phyloP scores from a whole-genome alignment of 1,139 yeast species.

The Protomyces lactucae-debilis region DNA sequence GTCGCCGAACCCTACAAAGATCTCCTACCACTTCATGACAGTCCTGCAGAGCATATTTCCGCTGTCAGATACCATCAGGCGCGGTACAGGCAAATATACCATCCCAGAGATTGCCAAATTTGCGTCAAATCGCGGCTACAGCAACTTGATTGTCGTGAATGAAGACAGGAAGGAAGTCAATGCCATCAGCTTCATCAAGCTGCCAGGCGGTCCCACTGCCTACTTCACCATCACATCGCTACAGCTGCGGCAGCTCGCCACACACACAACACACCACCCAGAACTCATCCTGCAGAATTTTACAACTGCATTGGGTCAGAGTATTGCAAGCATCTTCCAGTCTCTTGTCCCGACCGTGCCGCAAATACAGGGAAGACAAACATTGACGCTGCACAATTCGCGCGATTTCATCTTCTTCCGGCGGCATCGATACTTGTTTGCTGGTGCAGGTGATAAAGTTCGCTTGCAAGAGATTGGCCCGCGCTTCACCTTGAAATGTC shows the following conservation, averaged over 20 bases:
- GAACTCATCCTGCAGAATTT: constrained; percentile 88
- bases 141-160: constrained; percentile 80
- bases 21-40: constrained; percentile 88
- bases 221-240: constrained; percentile 82
- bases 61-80: constrained; percentile 74
- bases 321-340: constrained; percentile 87
- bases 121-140: constrained; percentile 75
- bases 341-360: constrained; percentile 88
- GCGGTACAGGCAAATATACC: constrained; percentile 67
- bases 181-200: constrained; percentile 85
- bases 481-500: constrained; percentile 80
- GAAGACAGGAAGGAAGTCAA: constrained; percentile 90
- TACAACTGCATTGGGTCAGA: constrained; percentile 83
- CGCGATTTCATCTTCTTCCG: constrained; percentile 92
- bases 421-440: constrained; percentile 85
- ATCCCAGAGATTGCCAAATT: constrained; percentile 82
- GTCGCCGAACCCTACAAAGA: constrained; percentile 74
- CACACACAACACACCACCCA: constrained; percentile 89
- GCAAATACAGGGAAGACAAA: constrained; percentile 92
- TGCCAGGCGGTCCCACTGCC: constrained; percentile 93
- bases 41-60: constrained; percentile 79
- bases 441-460: constrained; percentile 66
- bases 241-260: constrained; percentile 66
- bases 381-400: constrained; percentile 89
- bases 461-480: constrained; percentile 97